Evolutionary conservation across 2,329 filamentous ascomycete species (phyloP).

Genomic region (Drechslerella coelobrocha): DNA sequence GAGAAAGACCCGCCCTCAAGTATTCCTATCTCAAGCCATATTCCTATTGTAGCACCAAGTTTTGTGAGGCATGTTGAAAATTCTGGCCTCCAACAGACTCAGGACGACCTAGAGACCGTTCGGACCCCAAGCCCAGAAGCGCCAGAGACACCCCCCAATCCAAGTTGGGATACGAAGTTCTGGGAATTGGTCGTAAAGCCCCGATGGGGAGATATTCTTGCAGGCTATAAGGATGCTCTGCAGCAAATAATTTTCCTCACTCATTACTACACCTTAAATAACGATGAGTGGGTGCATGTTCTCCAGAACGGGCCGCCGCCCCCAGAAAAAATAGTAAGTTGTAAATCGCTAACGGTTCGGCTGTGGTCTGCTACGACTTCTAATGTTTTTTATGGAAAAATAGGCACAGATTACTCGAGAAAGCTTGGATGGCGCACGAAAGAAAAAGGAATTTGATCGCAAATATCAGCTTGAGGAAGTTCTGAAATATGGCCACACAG

Average conservation of each 20-base stretch:
- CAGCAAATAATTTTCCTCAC: constrained; percentile 29
- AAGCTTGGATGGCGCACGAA: not conserved
- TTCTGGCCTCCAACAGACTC: not conserved
- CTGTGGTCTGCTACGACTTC: not conserved
- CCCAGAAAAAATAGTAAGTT: constrained; percentile 29
- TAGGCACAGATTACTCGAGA: constrained; percentile 16
- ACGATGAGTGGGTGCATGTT: constrained; percentile 25
- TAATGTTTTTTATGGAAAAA: not conserved
- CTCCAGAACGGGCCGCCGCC: constrained; percentile 23
- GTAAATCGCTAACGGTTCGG: no score
- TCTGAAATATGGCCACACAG: not conserved
- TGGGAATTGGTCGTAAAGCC: constrained; percentile 28
- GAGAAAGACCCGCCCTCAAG: not conserved
- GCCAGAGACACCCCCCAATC: not conserved
- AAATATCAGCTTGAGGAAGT: constrained; percentile 6
- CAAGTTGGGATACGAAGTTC: constrained; percentile 8
- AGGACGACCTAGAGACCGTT: constrained; percentile 2
- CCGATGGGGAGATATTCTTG: constrained; percentile 21
- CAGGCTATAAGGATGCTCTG: constrained; percentile 20
- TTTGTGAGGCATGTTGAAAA: not conserved
- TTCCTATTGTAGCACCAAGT: not conserved
- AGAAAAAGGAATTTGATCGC: not conserved
- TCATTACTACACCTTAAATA: constrained; percentile 14
- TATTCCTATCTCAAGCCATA: not conserved
- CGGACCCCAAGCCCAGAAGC: not conserved